Evolutionary conservation across 1,284 basidiomycete genomes (phyloP).

Genomic region (Ganoderma sinense): DNA sequence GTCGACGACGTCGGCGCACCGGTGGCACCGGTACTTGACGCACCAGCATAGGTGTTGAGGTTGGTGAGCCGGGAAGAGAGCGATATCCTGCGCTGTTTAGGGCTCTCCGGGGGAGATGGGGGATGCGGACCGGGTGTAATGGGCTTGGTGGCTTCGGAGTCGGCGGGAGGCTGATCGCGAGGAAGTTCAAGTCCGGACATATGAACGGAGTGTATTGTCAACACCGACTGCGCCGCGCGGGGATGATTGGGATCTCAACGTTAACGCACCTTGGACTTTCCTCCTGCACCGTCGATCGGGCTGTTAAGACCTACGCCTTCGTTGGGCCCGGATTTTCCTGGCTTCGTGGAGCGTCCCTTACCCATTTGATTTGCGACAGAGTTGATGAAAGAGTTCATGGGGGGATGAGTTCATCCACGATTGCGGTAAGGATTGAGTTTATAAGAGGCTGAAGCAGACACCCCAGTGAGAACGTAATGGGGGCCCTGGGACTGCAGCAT

Average conservation of each 20-base stretch:
- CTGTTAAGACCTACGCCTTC: background rate
- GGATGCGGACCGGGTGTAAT: background rate
- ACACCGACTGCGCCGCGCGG: background rate
- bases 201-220: background rate
- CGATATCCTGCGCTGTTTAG: background rate
- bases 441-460: background rate
- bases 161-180: background rate
- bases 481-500: background rate
- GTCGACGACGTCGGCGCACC: conserved; percentile 26
- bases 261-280: background rate
- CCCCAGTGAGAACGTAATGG: background rate
- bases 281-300: background rate
- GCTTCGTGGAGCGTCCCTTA: background rate
- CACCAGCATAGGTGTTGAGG: background rate
- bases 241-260: background rate
- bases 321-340: background rate
- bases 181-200: background rate
- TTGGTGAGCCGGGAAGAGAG: background rate
- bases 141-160: background rate
- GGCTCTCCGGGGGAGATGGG: background rate
- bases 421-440: background rate
- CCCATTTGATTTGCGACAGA: background rate
- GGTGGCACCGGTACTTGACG: background rate
- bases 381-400: background rate
- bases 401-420: background rate